Base-by-base conservation (phyloP, 306 rosid species). In the Trichosanthes cucumerina region DNA sequence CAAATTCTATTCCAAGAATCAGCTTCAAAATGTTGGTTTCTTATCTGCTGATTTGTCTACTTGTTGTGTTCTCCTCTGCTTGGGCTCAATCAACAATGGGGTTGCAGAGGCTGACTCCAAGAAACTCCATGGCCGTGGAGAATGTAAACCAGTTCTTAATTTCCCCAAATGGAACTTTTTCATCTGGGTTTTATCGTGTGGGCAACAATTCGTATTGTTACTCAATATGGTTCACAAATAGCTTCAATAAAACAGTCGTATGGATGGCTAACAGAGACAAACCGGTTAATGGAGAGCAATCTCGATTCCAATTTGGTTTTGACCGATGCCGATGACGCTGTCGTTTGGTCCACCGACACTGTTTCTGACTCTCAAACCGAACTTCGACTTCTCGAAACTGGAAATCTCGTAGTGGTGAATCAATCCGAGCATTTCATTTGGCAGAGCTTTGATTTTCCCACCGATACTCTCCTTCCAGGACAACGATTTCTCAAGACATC, bases 381-480 rank as follows among this genome's bases (percentile, higher is more conserved):
- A 31, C 54, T 84, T 33, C 47, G 36, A 15, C 88, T 84, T 23
- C 6, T 52, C 13, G 79, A 82, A 38, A 58, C 81, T 0, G 90
- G 90, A 9, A 87, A 87, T 63, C 90, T 87, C 18, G 82, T 87
- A 9, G 79, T 87, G 23, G 38, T 12, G 9, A 56, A 82, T 18
- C 15, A 5, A 18, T 18, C 47, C 5, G 85, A 80, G n/a, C 11
- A 18, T 16, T 0, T 52, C 39, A 54, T 84, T 16, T 86, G 91
- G 89, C 81, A 84, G 75, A 88, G 88, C 56, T 86, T 86, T 78
- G 84, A 84, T 39, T 66, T 59, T 4, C 91, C 91, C 0, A 86
- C 85, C 0, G 83, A 88, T 23, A 86, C 89, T 2, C 86, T 88
- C 1, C 81, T 88, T 76, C 89, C 91, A 3, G 57, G 31, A 4